These are phyloP conservation scores for Solanum habrochaites DNA, from an alignment of 257 asterid species.

Conservation along the genomic window DNA sequence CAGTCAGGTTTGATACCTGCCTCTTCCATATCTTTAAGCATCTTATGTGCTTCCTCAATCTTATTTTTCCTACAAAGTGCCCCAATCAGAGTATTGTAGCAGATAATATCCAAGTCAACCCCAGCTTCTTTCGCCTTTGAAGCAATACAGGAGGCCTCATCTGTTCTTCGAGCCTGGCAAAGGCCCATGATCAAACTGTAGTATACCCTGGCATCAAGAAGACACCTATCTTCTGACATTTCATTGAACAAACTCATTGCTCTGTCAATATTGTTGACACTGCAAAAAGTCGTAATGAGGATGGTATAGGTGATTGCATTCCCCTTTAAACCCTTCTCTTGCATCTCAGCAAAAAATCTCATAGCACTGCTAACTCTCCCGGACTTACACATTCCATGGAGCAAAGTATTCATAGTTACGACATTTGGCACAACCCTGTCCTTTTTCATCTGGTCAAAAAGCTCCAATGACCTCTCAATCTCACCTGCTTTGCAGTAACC, in stretches of 20 bases:
- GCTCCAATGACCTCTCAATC: conserved; percentile 40
- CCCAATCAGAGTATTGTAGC: conserved; percentile 58
- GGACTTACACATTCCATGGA: conserved; percentile 61
- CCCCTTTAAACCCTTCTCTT: conserved; percentile 47
- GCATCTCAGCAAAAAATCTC: conserved; percentile 33
- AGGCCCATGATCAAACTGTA: conserved; percentile 68
- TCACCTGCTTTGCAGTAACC: conserved; percentile 82
- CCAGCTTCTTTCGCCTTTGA: conserved; percentile 60
- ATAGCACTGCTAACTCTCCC: conserved; percentile 56
- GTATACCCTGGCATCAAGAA: conserved; percentile 57
- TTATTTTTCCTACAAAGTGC: conserved; percentile 67
- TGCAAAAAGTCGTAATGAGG: conserved; percentile 67
- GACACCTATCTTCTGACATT: conserved; percentile 43
- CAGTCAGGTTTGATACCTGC: conserved; percentile 56
- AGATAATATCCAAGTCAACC: conserved; percentile 38
- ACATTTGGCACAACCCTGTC: conserved; percentile 34
- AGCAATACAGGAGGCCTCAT: conserved; percentile 44
- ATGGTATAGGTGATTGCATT: conserved; percentile 40
- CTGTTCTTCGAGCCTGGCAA: conserved; percentile 52
- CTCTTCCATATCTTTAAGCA: conserved; percentile 52
- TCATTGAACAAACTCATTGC: conserved; percentile 57
- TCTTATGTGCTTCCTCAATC: conserved; percentile 39
- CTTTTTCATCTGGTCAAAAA: conserved; percentile 46
- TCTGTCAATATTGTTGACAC: conserved; percentile 53
- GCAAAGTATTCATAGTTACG: conserved; percentile 43